phyloP scores from a whole-genome alignment of 2,329 filamentous ascomycete species.

The Colletotrichum sp. region DNA sequence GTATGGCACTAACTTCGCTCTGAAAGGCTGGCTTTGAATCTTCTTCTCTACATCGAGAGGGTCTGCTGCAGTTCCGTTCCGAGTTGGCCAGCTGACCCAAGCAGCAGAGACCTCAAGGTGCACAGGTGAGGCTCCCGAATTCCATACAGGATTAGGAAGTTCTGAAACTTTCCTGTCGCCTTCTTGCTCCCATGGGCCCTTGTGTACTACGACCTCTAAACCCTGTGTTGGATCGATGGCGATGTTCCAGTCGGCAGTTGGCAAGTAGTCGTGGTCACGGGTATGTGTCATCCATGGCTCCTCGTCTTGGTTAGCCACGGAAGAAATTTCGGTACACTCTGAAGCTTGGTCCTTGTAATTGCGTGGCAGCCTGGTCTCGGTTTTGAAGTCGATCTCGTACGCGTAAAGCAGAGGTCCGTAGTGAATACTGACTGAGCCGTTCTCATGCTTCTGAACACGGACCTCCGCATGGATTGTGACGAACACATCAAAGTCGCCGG shows the following conservation, averaged over 20 bases:
- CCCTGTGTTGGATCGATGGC: constrained; percentile 26
- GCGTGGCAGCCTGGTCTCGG: background rate
- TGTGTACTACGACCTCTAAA: background rate
- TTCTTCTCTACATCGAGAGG: constrained; percentile 29
- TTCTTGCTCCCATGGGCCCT: constrained; percentile 25
- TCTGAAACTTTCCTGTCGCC: constrained; percentile 22
- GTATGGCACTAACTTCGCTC: constrained; percentile 41
- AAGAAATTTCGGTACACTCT: constrained; percentile 29
- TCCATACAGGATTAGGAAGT: constrained; percentile 33
- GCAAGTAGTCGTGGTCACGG: constrained; percentile 34
- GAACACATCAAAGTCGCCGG: constrained; percentile 15
- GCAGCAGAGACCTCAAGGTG: constrained; percentile 34
- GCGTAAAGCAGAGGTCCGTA: constrained; percentile 49
- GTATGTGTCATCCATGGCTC: constrained; percentile 25
- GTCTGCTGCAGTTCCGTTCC: background rate
- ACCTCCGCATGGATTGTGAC: constrained; percentile 21
- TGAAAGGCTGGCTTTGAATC: constrained; percentile 24
- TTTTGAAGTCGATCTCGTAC: constrained; percentile 36
- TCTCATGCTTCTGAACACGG: constrained; percentile 24
- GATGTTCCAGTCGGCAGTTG: constrained; percentile 37
- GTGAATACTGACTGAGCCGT: constrained; percentile 46
- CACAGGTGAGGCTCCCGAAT: constrained; percentile 36
- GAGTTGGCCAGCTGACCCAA: background rate
- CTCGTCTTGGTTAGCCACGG: background rate
- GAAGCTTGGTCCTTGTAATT: constrained; percentile 19